A percentile compares a stretch with the other conserved stretches of the same genome.
phyloP scores from a whole-genome alignment of 2,329 filamentous ascomycete genomes.

The Truncatella angustata region DNA sequence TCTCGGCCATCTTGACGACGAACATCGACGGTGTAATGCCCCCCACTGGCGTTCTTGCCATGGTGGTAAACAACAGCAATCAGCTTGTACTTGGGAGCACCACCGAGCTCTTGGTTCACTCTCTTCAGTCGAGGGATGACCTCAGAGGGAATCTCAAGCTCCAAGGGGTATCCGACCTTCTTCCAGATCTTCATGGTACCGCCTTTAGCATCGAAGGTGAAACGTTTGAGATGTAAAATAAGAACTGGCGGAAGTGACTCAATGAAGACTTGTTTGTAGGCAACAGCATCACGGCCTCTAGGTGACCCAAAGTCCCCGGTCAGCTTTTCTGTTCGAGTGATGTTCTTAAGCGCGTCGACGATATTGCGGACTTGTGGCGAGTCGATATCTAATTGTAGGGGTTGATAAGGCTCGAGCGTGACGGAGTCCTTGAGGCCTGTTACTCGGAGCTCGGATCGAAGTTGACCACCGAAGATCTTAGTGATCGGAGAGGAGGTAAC shows the following conservation, averaged over 20 bases:
- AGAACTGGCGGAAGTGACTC: conserved; percentile 88
- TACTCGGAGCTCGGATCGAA: conserved; percentile 85
- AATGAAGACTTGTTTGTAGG: conserved; percentile 93
- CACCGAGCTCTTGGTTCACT: conserved; percentile 62
- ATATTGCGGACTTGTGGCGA: conserved; percentile 86
- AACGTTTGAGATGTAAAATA: conserved; percentile 93
- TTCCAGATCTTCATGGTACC: conserved; percentile 99
- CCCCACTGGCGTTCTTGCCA: conserved; percentile 91
- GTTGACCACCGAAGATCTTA: conserved; percentile 89
- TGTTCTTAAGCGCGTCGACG: conserved; percentile 79
- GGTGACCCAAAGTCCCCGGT: conserved; percentile 81
- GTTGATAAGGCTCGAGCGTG: conserved; percentile 90
- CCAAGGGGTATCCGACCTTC: conserved; percentile 90
- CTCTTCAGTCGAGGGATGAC: conserved; percentile 77
- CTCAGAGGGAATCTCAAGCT: conserved; percentile 90
- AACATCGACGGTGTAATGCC: conserved; percentile 97
- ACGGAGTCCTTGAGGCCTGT: conserved; percentile 87
- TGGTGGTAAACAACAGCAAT: conserved; percentile 95
- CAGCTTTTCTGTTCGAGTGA: conserved; percentile 81
- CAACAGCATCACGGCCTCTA: conserved; percentile 71
- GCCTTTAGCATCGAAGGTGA: conserved; percentile 86
- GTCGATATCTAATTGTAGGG: conserved; percentile 91
- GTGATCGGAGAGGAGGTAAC: conserved; percentile 78
- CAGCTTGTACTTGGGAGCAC: conserved; percentile 78
- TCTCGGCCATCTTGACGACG: conserved; percentile 90